These are phyloP conservation scores for Rosa multiflora DNA, from an alignment of 306 rosid genomes.

Conservation along the genomic window DNA sequence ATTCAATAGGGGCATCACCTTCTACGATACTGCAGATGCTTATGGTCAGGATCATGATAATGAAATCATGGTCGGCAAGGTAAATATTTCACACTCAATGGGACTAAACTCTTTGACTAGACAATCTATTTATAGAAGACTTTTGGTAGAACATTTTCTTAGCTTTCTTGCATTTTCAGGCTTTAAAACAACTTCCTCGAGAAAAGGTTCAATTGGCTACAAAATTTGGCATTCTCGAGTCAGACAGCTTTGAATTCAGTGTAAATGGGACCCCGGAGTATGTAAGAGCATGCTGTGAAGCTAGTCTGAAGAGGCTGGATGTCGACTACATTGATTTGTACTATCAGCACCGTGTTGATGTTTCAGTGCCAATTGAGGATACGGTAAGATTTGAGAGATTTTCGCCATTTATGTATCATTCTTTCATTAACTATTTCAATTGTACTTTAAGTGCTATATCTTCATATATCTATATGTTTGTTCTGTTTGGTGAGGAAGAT, in stretches of 20 bases:
- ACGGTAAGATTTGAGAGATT: conserved; percentile 48
- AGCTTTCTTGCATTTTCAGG: conserved; percentile 37
- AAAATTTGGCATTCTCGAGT: conserved; percentile 53
- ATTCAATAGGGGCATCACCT: conserved; percentile 61
- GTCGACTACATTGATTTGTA: conserved; percentile 54
- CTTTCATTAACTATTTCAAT: too few relatives aligned
- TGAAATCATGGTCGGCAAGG: conserved; percentile 77
- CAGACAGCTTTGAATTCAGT: conserved; percentile 19
- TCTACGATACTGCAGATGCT: conserved; percentile 66
- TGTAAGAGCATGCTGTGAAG: conserved; percentile 63
- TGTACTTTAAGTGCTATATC: not conserved
- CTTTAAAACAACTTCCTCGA: conserved; percentile 64
- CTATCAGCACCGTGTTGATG: conserved; percentile 57
- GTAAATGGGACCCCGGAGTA: conserved; percentile 62
- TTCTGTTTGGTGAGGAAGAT: not conserved
- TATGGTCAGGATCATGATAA: conserved; percentile 62
- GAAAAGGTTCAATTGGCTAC: conserved; percentile 69
- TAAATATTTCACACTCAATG: conserved; percentile 16
- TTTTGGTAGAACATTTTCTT: not conserved
- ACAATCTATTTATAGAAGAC: too few relatives aligned
- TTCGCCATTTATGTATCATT: not conserved
- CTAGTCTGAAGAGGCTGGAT: conserved; percentile 54
- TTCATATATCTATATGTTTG: not conserved
- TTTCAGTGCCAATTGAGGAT: conserved; percentile 69
- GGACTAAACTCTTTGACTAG: not conserved